Evolutionary conservation across 495 filamentous ascomycete genomes (phyloP), one percentile per base, ranked within the genome.

Genomic region (Polyplosphaeria fusca): DNA sequence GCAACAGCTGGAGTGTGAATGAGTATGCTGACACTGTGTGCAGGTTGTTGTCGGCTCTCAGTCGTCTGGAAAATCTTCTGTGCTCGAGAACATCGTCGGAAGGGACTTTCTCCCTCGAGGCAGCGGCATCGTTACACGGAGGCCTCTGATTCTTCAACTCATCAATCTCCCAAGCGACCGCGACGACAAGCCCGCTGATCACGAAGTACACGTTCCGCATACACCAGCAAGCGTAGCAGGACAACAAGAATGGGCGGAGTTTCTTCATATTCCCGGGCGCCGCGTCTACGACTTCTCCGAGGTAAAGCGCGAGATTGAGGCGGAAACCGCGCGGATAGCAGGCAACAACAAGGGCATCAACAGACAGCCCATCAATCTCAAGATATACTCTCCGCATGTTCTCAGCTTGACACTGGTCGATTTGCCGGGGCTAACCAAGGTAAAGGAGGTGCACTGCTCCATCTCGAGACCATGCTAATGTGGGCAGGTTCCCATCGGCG

Each of bases 301-400:
- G 61, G 93, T 97, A 60, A 95, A 95, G 73, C 84, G 91, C 61
- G 93, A 99, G 67, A 99, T 99, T 54, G 93, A 99, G 72, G 90
- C 87, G 39, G 93, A 99, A 73, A 99, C 93, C 1, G 83, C 91
- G 12, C 81, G 93, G 58, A 94, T 99, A 68, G 93, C 93, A 37
- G 93, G 93, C 52, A 94, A 79, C 73, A 99, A 99, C 73, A 99
- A 99, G 74, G 93, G 93, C 56, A 99, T 99, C 73, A 99, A 95
- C 68, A 79, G 93, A 51, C 86, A 95, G 69, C 91, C 93, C 41
- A 99, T 99, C 68, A 97, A 99, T 69, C 79, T 99, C 43, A 99
- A 99, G 70, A 96, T 99, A 49, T 99, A 95, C 72, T 97, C 93
- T 20, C 94, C 93, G 3, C 86, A 96, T 74, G 94, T 99, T 42